These are phyloP conservation scores for Cordyceps tenuipes DNA, from an alignment of 2,329 filamentous ascomycete species.

Conservation along the genomic window DNA sequence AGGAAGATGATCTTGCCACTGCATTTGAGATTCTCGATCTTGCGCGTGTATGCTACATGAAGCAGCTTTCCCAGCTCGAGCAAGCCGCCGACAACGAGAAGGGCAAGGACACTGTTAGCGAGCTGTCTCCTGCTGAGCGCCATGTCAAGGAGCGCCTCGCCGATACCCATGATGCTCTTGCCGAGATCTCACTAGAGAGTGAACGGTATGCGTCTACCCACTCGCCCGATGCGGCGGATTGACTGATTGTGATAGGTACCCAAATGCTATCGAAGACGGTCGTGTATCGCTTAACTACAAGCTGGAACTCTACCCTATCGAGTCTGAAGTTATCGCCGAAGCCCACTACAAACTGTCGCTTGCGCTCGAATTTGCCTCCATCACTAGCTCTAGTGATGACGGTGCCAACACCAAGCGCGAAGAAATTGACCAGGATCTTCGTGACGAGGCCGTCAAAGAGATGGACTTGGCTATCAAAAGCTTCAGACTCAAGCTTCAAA, in stretches of 20 bases:
- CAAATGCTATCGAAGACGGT: slow-evolving; percentile 77
- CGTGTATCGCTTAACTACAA: slow-evolving; percentile 71
- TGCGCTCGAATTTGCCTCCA: slow-evolving; percentile 85
- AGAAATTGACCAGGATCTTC: slow-evolving; percentile 57
- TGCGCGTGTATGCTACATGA: slow-evolving; percentile 57
- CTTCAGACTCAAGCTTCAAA: slow-evolving; percentile 61
- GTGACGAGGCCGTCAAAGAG: slow-evolving; percentile 62
- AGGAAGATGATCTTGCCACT: slow-evolving; percentile 66
- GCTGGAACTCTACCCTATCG: slow-evolving; percentile 66
- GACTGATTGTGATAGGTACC: slow-evolving; percentile 46
- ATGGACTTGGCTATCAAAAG: slow-evolving; percentile 67
- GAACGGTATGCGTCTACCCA: slow-evolving; percentile 49
- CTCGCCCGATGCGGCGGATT: not conserved
- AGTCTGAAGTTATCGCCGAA: slow-evolving; percentile 82
- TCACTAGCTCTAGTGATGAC: slow-evolving; percentile 50
- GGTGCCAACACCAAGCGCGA: slow-evolving; percentile 38
- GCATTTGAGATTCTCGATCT: slow-evolving; percentile 82
- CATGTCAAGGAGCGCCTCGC: slow-evolving; percentile 78
- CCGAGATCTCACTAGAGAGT: slow-evolving; percentile 95
- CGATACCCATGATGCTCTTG: slow-evolving; percentile 87
- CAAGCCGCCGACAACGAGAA: slow-evolving; percentile 29
- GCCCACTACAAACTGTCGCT: slow-evolving; percentile 95
- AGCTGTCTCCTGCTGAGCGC: slow-evolving; percentile 34
- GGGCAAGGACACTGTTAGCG: slow-evolving; percentile 33
- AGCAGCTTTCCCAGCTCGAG: slow-evolving; percentile 38